Base-by-base conservation (phyloP, 2,329 filamentous ascomycete genomes). In the Penicillium sp. region DNA sequence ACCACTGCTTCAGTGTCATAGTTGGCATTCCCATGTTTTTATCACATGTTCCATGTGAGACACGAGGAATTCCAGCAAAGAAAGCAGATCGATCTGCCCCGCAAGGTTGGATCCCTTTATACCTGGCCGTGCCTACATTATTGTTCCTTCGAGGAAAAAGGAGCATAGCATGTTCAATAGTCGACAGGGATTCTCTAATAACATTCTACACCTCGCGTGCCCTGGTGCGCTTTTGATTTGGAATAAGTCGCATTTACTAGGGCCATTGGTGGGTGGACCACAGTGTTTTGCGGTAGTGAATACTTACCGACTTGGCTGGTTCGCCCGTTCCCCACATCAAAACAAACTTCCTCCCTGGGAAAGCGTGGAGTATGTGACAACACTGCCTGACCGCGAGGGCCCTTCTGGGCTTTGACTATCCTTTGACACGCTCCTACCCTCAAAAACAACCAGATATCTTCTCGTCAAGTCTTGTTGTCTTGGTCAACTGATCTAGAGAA, bases 301-400 rank as follows among this genome's bases (percentile, higher is more conserved):
- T 65, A 68, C 67, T 48, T 48, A 1, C 25, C 8, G 37, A 25
- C 51, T 19, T 30, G 16, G 14, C 16, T 6, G 22, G 35, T 5
- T n/a, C 35, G 19, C 35, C 35, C 35, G 1, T 37, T 53, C 37
- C 25, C 51, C 51, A 53, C 51, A 54, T 43, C 64, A 69, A 57
- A 67, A 68, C 66, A 69, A 69, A 69, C 65, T 66, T 66, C 60
- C 62, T 42, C 67, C 65, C 60, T 68, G 58, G 67, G 60, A 57
- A 64, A 64, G 64, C 66, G 62, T 63, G 64, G 65, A 67, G 67
- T 68, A 69, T 68, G 67, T 63, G 7, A 35, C 51, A 28, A 37
- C 51, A 37, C 51, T 33, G 11, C 37, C 35, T n/a, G 35, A 53
- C 35, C 30, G 22, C 45, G 26, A 52, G n/a, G 16, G 52, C 26